A percentile compares a stretch with the other conserved stretches of the same genome.
Evolutionary conservation across 495 filamentous ascomycete genomes (phyloP).

Genomic region (Melanomma pulvis-pyrius): DNA sequence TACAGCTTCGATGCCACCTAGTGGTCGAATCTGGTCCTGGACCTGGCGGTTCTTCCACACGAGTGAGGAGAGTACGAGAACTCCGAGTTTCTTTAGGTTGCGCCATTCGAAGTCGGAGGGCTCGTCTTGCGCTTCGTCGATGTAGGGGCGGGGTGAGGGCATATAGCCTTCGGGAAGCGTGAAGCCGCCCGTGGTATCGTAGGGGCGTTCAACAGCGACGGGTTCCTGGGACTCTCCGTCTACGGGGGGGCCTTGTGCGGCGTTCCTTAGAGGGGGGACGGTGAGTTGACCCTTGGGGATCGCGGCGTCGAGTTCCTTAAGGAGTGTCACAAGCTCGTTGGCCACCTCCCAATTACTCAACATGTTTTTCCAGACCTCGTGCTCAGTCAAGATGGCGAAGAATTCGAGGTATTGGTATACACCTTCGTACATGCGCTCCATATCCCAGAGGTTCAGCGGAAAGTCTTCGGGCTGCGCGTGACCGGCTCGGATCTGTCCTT

Average conservation of each 20-base stretch:
- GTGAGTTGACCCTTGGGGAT: conserved; percentile 72
- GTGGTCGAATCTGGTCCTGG: conserved; percentile 79
- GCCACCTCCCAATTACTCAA: conserved; percentile 87
- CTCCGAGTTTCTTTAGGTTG: conserved; percentile 87
- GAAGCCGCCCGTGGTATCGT: conserved; percentile 36
- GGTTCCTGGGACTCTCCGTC: conserved; percentile 24
- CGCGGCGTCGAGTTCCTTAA: conserved; percentile 82
- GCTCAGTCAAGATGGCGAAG: conserved; percentile 86
- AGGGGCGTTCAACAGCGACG: conserved; percentile 45
- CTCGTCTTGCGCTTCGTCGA: conserved; percentile 70
- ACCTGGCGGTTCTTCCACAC: conserved; percentile 78
- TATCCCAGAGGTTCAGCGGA: conserved; percentile 93
- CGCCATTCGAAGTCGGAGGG: conserved; percentile 90
- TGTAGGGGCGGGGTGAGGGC: conserved; percentile 50
- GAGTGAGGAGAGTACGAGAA: conserved; percentile 82
- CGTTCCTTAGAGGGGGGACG: conserved; percentile 45
- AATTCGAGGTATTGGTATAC: conserved; percentile 92
- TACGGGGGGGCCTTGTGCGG: background rate
- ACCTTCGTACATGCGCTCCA: conserved; percentile 88
- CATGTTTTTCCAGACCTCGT: conserved; percentile 54
- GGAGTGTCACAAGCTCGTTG: conserved; percentile 78
- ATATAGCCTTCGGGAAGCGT: conserved; percentile 41
- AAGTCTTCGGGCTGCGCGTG: conserved; percentile 75
- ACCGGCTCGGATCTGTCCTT: conserved; percentile 80
- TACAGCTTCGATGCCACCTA: conserved; percentile 82